Base-by-base conservation (phyloP, 148 eudicot genomes). In the Rhododendron henanense region DNA sequence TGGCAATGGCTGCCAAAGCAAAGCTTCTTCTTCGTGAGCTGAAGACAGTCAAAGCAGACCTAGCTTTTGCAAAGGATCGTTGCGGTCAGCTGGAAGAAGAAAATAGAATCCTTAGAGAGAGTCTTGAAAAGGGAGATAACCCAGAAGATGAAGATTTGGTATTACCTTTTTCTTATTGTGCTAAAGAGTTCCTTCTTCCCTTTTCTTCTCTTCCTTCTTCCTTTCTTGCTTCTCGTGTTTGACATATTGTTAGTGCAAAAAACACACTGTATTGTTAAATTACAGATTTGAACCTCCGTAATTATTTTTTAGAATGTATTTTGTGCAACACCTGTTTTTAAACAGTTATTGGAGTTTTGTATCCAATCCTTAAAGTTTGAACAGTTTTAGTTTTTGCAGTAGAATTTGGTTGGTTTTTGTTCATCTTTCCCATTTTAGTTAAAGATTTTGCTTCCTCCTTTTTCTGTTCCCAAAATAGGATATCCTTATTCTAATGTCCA, bases 1-100 rank as follows among this genome's bases (percentile, higher is more conserved):
- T 93, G 95, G 98, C 96, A 74, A 95, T 92, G 94, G 96, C 98
- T 84, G 97, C 96, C 37, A 95, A 95, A 88, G 95, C 95, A 86
- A 95, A 95, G 90, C 89, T 95, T 73, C 94, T 95, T 31, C 89
- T 95, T 65, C 91, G 97, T 85, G 98, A 95, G 93, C 93, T 95
- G 84, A 95, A 95, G 89, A 93, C 96, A 21, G 95, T 95, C 71
- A 95, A 95, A 87, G 94, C 98, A 19, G 98, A 94, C 88, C 91
- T 95, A 80, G 98, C 97, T 84, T 94, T 95, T 91, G 95, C 98
- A 83, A 95, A 92, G 86, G 97, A 95, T 88, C 94, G 98, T 15
- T 94, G 97, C 86, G 93, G 91, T 85, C 97, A 94, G 92, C 94
- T 95, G 51, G 98, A 95, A 90, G 98, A 95, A 80, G 98, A 94